Conservation (phyloP, 768 basidiomycete species). For the Leccinellum albellum region DNA sequence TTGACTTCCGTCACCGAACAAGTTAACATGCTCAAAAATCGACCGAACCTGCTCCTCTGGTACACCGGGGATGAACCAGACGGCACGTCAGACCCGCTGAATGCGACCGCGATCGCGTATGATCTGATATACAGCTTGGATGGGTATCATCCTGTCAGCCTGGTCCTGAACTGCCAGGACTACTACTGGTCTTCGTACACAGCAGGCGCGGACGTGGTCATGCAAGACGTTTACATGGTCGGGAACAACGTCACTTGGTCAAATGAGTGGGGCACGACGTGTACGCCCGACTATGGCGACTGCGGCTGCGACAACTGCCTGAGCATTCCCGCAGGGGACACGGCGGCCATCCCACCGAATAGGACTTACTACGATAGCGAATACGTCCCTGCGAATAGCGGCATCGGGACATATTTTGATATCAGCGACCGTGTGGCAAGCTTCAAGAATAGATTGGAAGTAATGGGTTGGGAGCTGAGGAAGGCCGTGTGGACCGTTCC, state of each 20-base stretch:
- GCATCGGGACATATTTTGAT: conserved; percentile 50
- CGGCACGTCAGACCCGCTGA: conserved; percentile 62
- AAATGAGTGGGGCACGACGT: conserved; percentile 55
- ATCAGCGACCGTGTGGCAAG: conserved; percentile 65
- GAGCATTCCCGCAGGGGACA: conserved; percentile 40
- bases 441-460: conserved; percentile 54
- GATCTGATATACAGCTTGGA: conserved; percentile 59
- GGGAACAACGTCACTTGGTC: conserved; percentile 64
- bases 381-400: conserved; percentile 28
- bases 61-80: conserved; percentile 77
- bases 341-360: conserved; percentile 24
- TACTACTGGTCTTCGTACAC: conserved; percentile 60
- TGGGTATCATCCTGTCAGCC: conserved; percentile 63
- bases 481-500: conserved; percentile 79
- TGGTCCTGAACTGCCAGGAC: conserved; percentile 64
- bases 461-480: conserved; percentile 63
- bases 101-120: conserved; percentile 47
- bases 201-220: conserved; percentile 62
- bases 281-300: conserved; percentile 63
- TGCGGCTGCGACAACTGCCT: conserved; percentile 72
- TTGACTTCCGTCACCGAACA: conserved; percentile 57
- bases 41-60: conserved; percentile 67
- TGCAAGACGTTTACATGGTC: conserved; percentile 57
- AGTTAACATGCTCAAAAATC: conserved; percentile 63
- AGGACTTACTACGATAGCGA: conserved; percentile 13